These are phyloP conservation scores for Hymenotorrendiella dingleyae DNA, from an alignment of 2,329 filamentous ascomycete genomes.

Conservation along the genomic window DNA sequence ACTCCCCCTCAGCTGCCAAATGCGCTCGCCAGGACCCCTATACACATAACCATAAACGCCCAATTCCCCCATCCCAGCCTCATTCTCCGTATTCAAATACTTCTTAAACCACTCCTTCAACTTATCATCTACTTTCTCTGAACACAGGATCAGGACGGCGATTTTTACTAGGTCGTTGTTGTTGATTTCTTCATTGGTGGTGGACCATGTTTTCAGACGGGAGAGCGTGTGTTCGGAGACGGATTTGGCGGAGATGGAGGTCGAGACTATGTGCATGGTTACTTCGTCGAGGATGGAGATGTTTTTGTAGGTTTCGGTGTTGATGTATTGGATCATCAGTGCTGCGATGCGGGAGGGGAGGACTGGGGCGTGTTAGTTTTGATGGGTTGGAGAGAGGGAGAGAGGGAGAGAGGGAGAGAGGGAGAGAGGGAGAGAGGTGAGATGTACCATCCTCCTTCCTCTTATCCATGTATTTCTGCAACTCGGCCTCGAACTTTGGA, in stretches of 20 bases:
- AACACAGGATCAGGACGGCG: conserved; percentile 13
- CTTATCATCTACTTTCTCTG: conserved; percentile 21
- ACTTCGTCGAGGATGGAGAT: conserved; percentile 21
- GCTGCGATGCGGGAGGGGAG: conserved; percentile 20
- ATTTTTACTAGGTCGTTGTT: conserved; percentile 11
- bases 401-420: too few relatives aligned
- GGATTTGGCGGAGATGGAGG: conserved; percentile 16
- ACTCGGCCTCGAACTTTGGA: conserved; percentile 23
- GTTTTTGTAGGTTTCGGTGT: conserved; percentile 16
- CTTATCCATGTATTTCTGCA: conserved; percentile 22
- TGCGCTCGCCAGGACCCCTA: too few relatives aligned
- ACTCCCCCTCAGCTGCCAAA: not conserved
- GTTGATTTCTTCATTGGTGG: conserved; percentile 3
- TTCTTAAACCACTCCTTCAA: conserved; percentile 11
- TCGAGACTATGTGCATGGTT: conserved; percentile 20
- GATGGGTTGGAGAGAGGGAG: too few relatives aligned
- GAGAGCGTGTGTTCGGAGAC: conserved; percentile 14
- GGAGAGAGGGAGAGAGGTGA: too few relatives aligned
- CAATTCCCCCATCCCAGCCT: not conserved
- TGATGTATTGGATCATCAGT: conserved; percentile 25
- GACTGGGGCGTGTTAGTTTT: too few relatives aligned
- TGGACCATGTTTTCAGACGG: conserved; percentile 10
- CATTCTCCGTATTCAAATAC: not conserved
- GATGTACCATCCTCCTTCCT: conserved; percentile 22
- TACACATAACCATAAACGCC: too few relatives aligned